Conservation (phyloP, 352 stramenopile genomes). For the Phytophthora capsici region DNA sequence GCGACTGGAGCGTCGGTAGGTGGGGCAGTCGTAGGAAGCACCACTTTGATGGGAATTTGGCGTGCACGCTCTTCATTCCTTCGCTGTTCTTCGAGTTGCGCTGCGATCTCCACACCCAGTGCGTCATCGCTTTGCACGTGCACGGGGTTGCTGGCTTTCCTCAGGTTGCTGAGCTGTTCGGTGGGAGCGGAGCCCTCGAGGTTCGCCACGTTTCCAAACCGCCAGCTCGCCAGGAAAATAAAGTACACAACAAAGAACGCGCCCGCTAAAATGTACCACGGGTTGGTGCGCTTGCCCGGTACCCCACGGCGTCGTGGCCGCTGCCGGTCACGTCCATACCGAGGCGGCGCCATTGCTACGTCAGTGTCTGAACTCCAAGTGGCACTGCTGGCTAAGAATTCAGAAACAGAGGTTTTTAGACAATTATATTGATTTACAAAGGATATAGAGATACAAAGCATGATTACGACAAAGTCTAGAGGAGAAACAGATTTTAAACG, state of each 20-base stretch:
- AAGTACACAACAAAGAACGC: constrained; percentile 39
- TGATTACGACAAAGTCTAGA: not conserved
- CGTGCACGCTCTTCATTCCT: constrained; percentile 21
- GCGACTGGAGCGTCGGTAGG: constrained; percentile 8
- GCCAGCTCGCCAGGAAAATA: constrained; percentile 34
- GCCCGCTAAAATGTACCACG: constrained; percentile 22
- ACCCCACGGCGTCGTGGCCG: constrained; percentile 16
- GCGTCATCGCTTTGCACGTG: constrained; percentile 20
- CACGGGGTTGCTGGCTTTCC: constrained; percentile 26
- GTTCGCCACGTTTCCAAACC: constrained; percentile 22
- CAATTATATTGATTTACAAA: too few species aligned
- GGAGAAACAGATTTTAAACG: too few species aligned
- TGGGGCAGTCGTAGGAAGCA: constrained; percentile 22
- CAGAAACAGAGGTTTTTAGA: not conserved
- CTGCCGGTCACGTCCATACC: constrained; percentile 30
- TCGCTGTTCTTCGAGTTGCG: constrained; percentile 24
- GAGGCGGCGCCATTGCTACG: constrained; percentile 26
- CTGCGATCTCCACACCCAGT: constrained; percentile 27
- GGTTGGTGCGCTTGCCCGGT: constrained; percentile 20
- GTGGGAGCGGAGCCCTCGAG: constrained; percentile 23
- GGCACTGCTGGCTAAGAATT: not conserved
- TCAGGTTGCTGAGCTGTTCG: constrained; percentile 41
- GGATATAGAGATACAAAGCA: not conserved
- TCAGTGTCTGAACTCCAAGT: constrained; percentile 19
- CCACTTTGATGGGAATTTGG: constrained; percentile 37